Evolutionary conservation across 2,329 filamentous ascomycete genomes (phyloP).

Genomic region (Sphaerulina populicola): DNA sequence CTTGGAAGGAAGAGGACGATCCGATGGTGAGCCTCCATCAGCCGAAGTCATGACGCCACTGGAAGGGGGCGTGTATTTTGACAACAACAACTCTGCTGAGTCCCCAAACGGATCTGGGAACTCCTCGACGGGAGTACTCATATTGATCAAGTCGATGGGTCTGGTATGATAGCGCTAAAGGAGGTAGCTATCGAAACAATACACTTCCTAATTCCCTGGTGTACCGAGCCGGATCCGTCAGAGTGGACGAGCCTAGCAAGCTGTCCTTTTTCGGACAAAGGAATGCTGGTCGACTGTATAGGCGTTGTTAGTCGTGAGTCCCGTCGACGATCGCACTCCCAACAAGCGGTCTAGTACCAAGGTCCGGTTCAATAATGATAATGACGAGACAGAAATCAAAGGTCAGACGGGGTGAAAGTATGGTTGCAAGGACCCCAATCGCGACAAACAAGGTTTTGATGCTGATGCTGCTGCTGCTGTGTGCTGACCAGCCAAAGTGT

Average conservation of each 20-base stretch:
- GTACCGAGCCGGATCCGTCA: slow-evolving; percentile 2
- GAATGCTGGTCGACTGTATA: not conserved
- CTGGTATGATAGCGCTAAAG: not conserved
- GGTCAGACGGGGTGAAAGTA: not conserved
- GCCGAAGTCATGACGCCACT: slow-evolving; percentile 17
- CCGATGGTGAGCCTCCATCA: slow-evolving; percentile 15
- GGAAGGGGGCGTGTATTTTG: slow-evolving; percentile 9
- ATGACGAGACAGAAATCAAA: not conserved
- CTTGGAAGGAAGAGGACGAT: slow-evolving; percentile 11
- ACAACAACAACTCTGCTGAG: slow-evolving; percentile 1
- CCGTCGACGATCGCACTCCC: not conserved
- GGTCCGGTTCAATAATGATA: not conserved
- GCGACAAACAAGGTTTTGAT: not conserved
- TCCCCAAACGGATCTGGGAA: slow-evolving; percentile 19
- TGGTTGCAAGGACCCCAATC: not conserved
- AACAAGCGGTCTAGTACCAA: not conserved
- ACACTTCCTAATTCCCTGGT: not conserved
- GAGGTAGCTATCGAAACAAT: not conserved
- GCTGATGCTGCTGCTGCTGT: not conserved
- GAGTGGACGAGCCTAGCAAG: not conserved
- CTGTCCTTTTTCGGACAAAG: slow-evolving; percentile 4
- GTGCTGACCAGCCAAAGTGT: not conserved
- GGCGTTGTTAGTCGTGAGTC: not conserved
- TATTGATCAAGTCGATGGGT: not conserved
- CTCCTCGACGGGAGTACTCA: slow-evolving; percentile 22